phyloP scores from a whole-genome alignment of 2,329 filamentous ascomycete genomes.

The Cladorrhinum sp. region DNA sequence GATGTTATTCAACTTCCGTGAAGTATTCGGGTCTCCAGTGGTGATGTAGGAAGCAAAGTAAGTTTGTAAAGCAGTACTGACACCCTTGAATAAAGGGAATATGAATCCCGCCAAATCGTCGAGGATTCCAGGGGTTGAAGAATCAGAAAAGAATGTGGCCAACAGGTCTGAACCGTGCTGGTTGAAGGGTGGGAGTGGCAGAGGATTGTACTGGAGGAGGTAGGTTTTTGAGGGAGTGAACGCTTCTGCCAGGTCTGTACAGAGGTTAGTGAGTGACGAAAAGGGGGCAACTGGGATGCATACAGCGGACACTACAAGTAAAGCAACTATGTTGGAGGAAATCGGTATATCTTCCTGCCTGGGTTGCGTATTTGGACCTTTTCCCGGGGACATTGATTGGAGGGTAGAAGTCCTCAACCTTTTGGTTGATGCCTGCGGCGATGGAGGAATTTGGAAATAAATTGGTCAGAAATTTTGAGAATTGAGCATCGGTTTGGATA shows the following conservation, averaged over 20 bases:
- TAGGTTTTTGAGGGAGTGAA: conserved; percentile 35
- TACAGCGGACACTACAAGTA: conserved; percentile 36
- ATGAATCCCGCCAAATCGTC: conserved; percentile 28
- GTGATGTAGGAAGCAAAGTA: conserved; percentile 41
- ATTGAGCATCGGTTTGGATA: conserved; percentile 32
- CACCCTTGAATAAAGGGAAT: conserved; percentile 32
- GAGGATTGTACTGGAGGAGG: conserved; percentile 41
- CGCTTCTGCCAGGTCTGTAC: conserved; percentile 33
- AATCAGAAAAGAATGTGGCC: conserved; percentile 39
- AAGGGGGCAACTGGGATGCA: neutral
- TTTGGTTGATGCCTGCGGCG: conserved; percentile 27
- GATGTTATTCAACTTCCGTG: conserved; percentile 31
- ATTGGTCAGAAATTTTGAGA: conserved; percentile 31
- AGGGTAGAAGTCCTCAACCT: conserved; percentile 33
- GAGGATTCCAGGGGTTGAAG: conserved; percentile 29
- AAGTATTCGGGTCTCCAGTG: conserved; percentile 40
- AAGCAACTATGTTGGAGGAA: conserved; percentile 37
- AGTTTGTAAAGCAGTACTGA: conserved; percentile 38
- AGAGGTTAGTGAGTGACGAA: neutral
- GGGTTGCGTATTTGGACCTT: conserved; percentile 26
- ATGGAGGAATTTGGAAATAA: conserved; percentile 35
- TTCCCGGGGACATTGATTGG: conserved; percentile 13
- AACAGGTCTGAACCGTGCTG: conserved; percentile 41
- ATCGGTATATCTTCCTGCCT: conserved; percentile 31
- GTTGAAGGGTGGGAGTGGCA: conserved; percentile 30